phyloP scores from a whole-genome alignment of 768 basidiomycete species.

The Boletus tylopilopsis region DNA sequence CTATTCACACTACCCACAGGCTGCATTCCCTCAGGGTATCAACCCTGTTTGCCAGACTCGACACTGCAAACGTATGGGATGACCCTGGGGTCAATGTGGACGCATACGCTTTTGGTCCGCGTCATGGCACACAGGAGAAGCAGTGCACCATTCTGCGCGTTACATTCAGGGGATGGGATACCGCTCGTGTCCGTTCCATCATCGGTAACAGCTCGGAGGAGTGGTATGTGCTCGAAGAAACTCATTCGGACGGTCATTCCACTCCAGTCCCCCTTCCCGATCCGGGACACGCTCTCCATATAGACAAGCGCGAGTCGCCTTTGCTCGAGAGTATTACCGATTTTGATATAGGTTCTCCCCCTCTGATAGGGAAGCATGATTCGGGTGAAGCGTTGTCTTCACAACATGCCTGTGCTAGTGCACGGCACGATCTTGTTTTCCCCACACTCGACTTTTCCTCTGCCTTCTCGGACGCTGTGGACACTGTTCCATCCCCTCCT shows the following conservation, averaged over 20 bases:
- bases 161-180: conserved; percentile 72
- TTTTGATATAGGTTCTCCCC: too few relatives aligned
- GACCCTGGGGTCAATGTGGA: conserved; percentile 45
- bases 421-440: conserved; percentile 66
- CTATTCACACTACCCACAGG: conserved; percentile 49
- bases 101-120: conserved; percentile 58
- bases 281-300: conserved; percentile 1
- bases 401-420: conserved; percentile 39
- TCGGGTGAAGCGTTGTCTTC: conserved; percentile 3
- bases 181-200: conserved; percentile 57
- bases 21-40: conserved; percentile 62
- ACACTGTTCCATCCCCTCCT: conserved; percentile 5
- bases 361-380: conserved; percentile 2
- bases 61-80: conserved; percentile 63
- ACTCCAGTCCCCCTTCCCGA: neutral
- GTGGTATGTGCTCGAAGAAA: conserved; percentile 75
- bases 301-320: neutral
- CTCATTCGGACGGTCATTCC: conserved; percentile 16
- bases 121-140: conserved; percentile 38
- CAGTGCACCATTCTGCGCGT: conserved; percentile 66
- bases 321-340: conserved; percentile 7
- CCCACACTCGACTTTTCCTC: conserved; percentile 74
- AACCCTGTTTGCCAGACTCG: conserved; percentile 66
- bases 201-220: conserved; percentile 69
- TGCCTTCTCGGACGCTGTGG: conserved; percentile 27